These are phyloP conservation scores for Heliosperma pusillum DNA, from an alignment of 148 eudicot species.

Conservation along the genomic window DNA sequence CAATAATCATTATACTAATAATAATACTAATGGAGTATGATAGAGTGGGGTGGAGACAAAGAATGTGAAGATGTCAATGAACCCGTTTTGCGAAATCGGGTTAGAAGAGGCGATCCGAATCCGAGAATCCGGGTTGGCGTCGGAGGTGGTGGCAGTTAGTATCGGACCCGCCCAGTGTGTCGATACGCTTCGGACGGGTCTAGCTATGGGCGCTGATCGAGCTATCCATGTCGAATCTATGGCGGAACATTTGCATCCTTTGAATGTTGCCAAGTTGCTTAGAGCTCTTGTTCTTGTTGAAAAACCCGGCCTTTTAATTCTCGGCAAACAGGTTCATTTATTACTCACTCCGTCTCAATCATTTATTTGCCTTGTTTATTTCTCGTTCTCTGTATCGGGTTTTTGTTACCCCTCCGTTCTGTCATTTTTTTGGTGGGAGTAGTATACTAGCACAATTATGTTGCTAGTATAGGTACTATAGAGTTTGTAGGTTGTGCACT, in stretches of 20 bases:
- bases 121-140: conserved; percentile 73
- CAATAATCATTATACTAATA: not conserved
- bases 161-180: conserved; percentile 80
- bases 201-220: conserved; percentile 99
- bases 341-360: not conserved
- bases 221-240: conserved; percentile 67
- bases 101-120: conserved; percentile 90
- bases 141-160: conserved; percentile 83
- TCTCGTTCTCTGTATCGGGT: too few species aligned
- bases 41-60: conserved; percentile 86
- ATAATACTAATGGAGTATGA: not conserved
- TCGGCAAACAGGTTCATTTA: conserved; percentile 79
- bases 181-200: conserved; percentile 85
- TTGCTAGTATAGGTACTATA: too few species aligned
- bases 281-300: conserved; percentile 71
- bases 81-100: conserved; percentile 94
- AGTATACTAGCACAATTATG: too few species aligned
- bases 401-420: not conserved
- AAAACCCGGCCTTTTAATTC: conserved; percentile 67
- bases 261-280: conserved; percentile 77
- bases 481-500: too few species aligned
- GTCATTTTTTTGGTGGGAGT: not conserved
- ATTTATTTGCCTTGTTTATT: not conserved
- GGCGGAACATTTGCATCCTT: conserved; percentile 38
- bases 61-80: conserved; percentile 98